Evolutionary conservation across 169 alveolate genomes (phyloP).

Genomic region (Cyclospora cayetanensis): DNA sequence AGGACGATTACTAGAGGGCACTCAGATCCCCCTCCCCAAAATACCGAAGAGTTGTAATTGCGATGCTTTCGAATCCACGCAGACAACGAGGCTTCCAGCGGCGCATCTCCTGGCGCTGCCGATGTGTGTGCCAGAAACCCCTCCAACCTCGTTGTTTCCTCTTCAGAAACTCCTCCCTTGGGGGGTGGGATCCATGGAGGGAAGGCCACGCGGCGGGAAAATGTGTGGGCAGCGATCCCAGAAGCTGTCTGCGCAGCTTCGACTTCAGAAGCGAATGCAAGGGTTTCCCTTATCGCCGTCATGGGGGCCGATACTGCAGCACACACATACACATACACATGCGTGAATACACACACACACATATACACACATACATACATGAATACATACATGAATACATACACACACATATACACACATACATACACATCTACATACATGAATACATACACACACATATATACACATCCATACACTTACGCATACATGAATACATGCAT

Average conservation of each 20-base stretch:
- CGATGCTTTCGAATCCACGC: background rate
- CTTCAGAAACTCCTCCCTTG: background rate
- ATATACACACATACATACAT: too few species aligned
- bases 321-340: background rate
- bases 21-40: background rate
- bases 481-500: background rate
- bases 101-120: background rate
- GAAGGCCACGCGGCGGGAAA: conserved; percentile 23
- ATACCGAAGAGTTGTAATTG: background rate
- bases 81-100: background rate
- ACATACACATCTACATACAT: too few species aligned
- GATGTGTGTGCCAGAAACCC: background rate
- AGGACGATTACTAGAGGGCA: background rate
- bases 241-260: background rate
- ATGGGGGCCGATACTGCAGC: conserved; percentile 57
- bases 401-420: background rate
- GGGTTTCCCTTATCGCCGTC: conserved; percentile 59
- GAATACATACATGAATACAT: too few species aligned
- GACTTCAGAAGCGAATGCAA: background rate
- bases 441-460: too few species aligned
- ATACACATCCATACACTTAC: too few species aligned
- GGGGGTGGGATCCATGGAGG: background rate
- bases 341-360: too few species aligned
- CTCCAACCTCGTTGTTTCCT: background rate
- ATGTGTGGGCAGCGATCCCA: background rate